Evolutionary conservation across 352 stramenopile genomes (phyloP).

Genomic region (Halophytophthora batemanensis): DNA sequence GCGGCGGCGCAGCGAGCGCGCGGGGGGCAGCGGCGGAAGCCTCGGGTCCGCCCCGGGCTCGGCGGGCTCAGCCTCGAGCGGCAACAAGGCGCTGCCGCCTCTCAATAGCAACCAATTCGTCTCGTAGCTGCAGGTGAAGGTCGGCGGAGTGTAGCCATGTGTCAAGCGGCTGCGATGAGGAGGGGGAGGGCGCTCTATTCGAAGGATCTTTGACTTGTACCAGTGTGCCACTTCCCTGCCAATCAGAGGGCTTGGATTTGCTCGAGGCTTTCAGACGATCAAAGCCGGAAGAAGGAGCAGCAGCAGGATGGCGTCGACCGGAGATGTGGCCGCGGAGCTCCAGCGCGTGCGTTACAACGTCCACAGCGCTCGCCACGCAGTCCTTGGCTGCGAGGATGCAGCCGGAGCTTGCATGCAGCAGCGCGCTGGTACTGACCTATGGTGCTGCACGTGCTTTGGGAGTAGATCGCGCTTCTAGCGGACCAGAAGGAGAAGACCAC

Average conservation of each 20-base stretch:
- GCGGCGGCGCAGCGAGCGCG: constrained; percentile 44
- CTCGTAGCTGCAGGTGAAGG: no score
- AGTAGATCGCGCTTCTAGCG: constrained; percentile 58
- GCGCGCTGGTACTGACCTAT: background rate
- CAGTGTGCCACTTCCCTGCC: background rate
- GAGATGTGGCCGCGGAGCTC: constrained; percentile 33
- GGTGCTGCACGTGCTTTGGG: background rate
- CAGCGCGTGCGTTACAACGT: constrained; percentile 35
- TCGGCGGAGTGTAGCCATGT: no score
- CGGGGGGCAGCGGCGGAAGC: constrained; percentile 6
- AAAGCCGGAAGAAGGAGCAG: constrained; percentile 5
- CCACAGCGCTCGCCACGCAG: background rate
- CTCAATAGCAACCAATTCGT: constrained; percentile 51
- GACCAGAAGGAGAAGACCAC: constrained; percentile 79
- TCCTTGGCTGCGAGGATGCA: no score
- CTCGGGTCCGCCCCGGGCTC: constrained; percentile 6
- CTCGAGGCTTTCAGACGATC: background rate
- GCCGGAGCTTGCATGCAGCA: background rate
- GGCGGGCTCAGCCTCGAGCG: constrained; percentile 3
- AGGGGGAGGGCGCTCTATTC: no score
- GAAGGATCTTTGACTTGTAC: background rate
- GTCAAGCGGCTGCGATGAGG: no score
- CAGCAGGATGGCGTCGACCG: constrained; percentile 15
- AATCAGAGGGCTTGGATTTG: no score
- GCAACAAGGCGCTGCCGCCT: constrained; percentile 47